These are phyloP conservation scores for Taiwanofungus camphoratus DNA, from an alignment of 1,284 basidiomycete species.

Conservation along the genomic window DNA sequence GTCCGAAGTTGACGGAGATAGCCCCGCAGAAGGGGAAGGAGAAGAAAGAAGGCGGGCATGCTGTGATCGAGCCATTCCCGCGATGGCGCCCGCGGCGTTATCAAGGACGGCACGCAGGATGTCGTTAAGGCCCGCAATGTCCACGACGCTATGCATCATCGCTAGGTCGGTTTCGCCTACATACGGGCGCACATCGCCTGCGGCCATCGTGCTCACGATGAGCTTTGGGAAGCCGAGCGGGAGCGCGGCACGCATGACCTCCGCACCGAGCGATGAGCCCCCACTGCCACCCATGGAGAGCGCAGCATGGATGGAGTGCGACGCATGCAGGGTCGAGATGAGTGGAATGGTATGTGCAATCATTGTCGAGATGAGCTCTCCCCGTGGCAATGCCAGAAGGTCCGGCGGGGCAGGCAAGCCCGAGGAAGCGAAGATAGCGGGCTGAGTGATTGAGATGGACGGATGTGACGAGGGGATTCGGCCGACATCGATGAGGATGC, in stretches of 20 bases:
- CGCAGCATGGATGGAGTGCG: slow-evolving; percentile 13
- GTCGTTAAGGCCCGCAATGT: slow-evolving; percentile 23
- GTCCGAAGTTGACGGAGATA: neutral
- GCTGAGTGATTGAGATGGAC: slow-evolving; percentile 14
- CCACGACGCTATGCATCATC: slow-evolving; percentile 21
- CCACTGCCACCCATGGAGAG: slow-evolving; percentile 20
- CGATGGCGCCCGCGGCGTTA: slow-evolving; percentile 21
- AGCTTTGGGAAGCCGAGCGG: slow-evolving; percentile 23
- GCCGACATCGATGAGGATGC: slow-evolving; percentile 21
- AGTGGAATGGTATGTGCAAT: slow-evolving; percentile 12
- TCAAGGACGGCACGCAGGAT: slow-evolving; percentile 20
- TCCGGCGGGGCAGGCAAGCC: slow-evolving; percentile 6
- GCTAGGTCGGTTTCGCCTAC: slow-evolving; percentile 19
- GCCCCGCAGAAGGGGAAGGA: neutral
- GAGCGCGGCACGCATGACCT: slow-evolving; percentile 16
- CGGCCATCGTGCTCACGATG: slow-evolving; percentile 22
- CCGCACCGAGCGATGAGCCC: slow-evolving; percentile 18
- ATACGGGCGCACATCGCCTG: slow-evolving; percentile 19
- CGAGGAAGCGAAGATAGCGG: slow-evolving; percentile 11
- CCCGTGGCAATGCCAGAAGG: slow-evolving; percentile 15
- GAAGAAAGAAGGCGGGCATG: slow-evolving; percentile 3
- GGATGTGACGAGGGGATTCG: slow-evolving; percentile 16
- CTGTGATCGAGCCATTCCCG: slow-evolving; percentile 21
- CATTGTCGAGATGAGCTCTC: slow-evolving; percentile 14
- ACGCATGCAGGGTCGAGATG: slow-evolving; percentile 9